These are phyloP conservation scores for Pseudomassariella vexata DNA, from an alignment of 2,329 filamentous ascomycete genomes.

Conservation along the genomic window DNA sequence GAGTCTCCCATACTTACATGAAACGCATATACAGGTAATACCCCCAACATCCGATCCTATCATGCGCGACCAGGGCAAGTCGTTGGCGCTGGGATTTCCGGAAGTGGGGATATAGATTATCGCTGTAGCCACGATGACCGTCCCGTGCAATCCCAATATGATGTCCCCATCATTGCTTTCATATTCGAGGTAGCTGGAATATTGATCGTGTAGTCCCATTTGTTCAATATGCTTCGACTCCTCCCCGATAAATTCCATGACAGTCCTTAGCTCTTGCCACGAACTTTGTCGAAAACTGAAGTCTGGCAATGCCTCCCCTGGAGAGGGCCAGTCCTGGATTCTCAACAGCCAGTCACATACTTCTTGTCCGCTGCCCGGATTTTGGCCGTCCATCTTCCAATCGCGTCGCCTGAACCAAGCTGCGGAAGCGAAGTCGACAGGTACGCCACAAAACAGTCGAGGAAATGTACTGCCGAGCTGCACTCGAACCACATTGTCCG, in stretches of 20 bases:
- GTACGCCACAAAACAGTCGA: constrained; percentile 49
- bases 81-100: constrained; percentile 38
- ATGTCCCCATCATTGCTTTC: too few species aligned
- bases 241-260: constrained; percentile 44
- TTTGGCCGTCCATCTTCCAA: constrained; percentile 41
- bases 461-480: constrained; percentile 56
- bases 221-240: constrained; percentile 39
- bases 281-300: constrained; percentile 40
- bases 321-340: constrained; percentile 46
- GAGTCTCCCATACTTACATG: constrained; percentile 42
- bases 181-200: too few species aligned
- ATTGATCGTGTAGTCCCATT: constrained; percentile 57
- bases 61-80: constrained; percentile 49
- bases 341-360: constrained; percentile 49
- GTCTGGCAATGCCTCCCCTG: constrained; percentile 29
- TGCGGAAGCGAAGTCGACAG: constrained; percentile 32
- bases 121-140: constrained; percentile 44
- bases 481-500: constrained; percentile 45
- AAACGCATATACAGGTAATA: constrained; percentile 55
- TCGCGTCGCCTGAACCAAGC: constrained; percentile 50
- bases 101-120: constrained; percentile 46
- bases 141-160: constrained; percentile 44
- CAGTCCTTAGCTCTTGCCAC: constrained; percentile 36
- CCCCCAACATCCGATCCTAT: constrained; percentile 49
- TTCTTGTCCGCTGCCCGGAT: constrained; percentile 41